Conservation (phyloP, 441 rosid species). For the Dalechampia spathulata region DNA sequence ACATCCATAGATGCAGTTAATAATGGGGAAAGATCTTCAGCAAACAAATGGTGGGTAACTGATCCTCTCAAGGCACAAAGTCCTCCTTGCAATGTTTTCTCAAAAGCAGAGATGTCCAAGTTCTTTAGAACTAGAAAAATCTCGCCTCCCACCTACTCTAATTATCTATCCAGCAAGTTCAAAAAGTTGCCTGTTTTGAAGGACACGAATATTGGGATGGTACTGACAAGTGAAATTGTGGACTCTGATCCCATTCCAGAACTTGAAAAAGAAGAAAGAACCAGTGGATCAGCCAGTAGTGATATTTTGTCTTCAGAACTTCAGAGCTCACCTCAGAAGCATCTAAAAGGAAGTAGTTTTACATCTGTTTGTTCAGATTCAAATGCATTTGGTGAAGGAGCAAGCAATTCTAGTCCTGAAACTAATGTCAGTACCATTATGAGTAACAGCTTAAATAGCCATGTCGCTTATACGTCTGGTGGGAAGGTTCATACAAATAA, state of each 20-base stretch:
- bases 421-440: slow-evolving; percentile 21
- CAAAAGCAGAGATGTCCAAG: slow-evolving; percentile 74
- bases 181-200: slow-evolving; percentile 30
- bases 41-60: slow-evolving; percentile 26
- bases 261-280: slow-evolving; percentile 27
- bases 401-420: slow-evolving; percentile 20
- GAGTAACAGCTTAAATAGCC: slow-evolving; percentile 27
- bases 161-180: slow-evolving; percentile 30
- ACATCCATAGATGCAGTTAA: slow-evolving; percentile 23
- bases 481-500: slow-evolving; percentile 26
- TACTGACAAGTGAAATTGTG: slow-evolving; percentile 19
- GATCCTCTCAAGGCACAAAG: slow-evolving; percentile 82
- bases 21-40: slow-evolving; percentile 25
- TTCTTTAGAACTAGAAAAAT: slow-evolving; percentile 52
- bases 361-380: slow-evolving; percentile 24
- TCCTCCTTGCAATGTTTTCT: slow-evolving; percentile 78
- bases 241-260: slow-evolving; percentile 20
- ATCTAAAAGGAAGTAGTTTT: slow-evolving; percentile 24
- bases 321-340: slow-evolving; percentile 29
- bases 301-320: slow-evolving; percentile 21
- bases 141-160: slow-evolving; percentile 49
- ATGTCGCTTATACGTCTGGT: slow-evolving; percentile 22
- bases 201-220: slow-evolving; percentile 18
- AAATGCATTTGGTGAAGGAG: slow-evolving; percentile 24
- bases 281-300: slow-evolving; percentile 28